Evolutionary conservation across 2,329 filamentous ascomycete species (phyloP).

Genomic region (Xylaria sp.): DNA sequence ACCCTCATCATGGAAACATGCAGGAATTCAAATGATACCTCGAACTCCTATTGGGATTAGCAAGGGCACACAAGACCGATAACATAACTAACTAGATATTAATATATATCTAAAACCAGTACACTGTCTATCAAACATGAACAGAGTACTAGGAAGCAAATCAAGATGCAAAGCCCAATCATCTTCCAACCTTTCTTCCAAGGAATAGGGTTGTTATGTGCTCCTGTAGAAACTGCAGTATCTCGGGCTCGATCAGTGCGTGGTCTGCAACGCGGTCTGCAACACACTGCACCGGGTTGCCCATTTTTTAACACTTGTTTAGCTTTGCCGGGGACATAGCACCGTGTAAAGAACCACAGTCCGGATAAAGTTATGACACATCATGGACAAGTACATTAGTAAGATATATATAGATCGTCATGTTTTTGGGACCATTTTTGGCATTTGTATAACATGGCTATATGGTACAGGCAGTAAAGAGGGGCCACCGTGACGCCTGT

Average conservation of each 20-base stretch:
- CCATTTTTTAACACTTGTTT: background rate
- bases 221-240: background rate
- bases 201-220: too few species aligned
- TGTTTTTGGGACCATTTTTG: constrained; percentile 43
- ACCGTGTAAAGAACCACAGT: background rate
- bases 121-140: background rate
- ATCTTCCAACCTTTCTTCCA: background rate
- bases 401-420: background rate
- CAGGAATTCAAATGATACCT: background rate
- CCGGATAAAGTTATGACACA: background rate
- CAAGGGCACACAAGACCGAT: background rate
- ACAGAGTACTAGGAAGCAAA: background rate
- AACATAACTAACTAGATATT: background rate
- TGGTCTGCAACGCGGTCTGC: background rate
- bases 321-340: background rate
- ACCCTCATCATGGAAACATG: background rate
- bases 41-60: background rate
- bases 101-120: too few species aligned
- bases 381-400: background rate
- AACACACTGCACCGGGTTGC: background rate
- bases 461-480: constrained; percentile 48
- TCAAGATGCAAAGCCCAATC: background rate
- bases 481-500: constrained; percentile 44
- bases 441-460: constrained; percentile 49
- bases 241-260: background rate